These are phyloP conservation scores for Lodderomyces margitis DNA, from an alignment of 1,139 yeast genomes.

Conservation along the genomic window DNA sequence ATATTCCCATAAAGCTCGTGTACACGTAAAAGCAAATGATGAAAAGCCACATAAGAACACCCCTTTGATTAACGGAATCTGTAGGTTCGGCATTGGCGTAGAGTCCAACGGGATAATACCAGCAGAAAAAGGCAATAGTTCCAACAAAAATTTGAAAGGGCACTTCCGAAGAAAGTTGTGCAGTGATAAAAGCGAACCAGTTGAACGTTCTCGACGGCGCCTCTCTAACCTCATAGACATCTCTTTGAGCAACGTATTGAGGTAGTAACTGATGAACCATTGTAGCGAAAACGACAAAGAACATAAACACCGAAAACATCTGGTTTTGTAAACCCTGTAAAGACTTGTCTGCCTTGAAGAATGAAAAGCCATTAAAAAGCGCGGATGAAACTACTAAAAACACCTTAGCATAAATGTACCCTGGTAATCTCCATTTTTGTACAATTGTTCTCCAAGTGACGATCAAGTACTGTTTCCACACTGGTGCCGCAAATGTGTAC, in stretches of 20 bases:
- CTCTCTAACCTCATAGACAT: conserved; percentile 36
- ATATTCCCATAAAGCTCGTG: conserved; percentile 37
- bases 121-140: conserved; percentile 65
- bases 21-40: conserved; percentile 37
- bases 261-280: conserved; percentile 53
- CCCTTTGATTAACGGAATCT: conserved; percentile 28
- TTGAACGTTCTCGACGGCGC: conserved; percentile 32
- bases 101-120: conserved; percentile 82
- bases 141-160: conserved; percentile 73
- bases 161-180: conserved; percentile 69
- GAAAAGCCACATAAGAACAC: conserved; percentile 46
- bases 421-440: conserved; percentile 40
- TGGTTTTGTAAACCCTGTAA: conserved; percentile 47
- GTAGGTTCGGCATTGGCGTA: conserved; percentile 50
- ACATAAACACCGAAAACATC: conserved; percentile 57
- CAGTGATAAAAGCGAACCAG: conserved; percentile 42
- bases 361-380: conserved; percentile 45
- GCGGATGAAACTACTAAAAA: conserved; percentile 38
- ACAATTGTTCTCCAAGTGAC: conserved; percentile 27
- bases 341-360: conserved; percentile 30
- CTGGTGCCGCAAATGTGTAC: conserved; percentile 25
- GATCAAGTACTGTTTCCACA: conserved; percentile 19
- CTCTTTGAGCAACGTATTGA: conserved; percentile 31
- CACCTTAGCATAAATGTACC: conserved; percentile 41
- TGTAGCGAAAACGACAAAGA: conserved; percentile 44